Conservation (phyloP, 2,329 filamentous ascomycete genomes). For the Fusarium albidum region DNA sequence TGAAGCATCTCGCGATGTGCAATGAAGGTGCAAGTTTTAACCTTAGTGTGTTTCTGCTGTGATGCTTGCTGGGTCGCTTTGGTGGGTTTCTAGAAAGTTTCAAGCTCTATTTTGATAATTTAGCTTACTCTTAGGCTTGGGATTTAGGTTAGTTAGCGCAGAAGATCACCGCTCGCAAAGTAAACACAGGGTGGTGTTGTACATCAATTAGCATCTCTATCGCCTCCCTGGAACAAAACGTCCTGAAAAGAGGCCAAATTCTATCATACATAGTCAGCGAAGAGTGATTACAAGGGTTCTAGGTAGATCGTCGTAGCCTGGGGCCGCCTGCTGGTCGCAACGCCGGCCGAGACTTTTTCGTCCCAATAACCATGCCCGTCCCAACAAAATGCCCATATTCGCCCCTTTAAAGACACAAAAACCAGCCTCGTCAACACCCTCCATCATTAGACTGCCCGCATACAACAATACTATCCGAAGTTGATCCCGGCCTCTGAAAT, state of each 20-base stretch:
- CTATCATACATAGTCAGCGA: constrained; percentile 43
- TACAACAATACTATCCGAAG: constrained; percentile 38
- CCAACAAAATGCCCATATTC: constrained; percentile 41
- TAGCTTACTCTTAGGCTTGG: too few relatives aligned
- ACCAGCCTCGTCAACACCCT: constrained; percentile 41
- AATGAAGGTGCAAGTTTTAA: too few relatives aligned
- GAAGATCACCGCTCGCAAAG: not conserved
- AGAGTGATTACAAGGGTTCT: constrained; percentile 44
- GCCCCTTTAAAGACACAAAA: constrained; percentile 40
- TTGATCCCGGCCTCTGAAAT: constrained; percentile 20
- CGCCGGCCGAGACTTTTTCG: constrained; percentile 38
- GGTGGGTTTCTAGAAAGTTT: too few relatives aligned
- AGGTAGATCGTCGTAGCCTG: constrained; percentile 42
- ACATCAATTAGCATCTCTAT: constrained; percentile 34
- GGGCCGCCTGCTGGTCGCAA: constrained; percentile 30
- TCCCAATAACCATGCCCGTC: constrained; percentile 41
- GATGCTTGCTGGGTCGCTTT: too few relatives aligned
- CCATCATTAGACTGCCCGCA: constrained; percentile 42
- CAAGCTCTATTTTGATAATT: too few relatives aligned
- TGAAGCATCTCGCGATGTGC: too few relatives aligned
- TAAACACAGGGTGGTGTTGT: constrained; percentile 1
- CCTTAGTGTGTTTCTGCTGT: too few relatives aligned
- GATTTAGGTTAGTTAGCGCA: not conserved
- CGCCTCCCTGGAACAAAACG: constrained; percentile 13
- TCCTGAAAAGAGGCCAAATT: constrained; percentile 26